Evolutionary conservation across 192 early-diverging fungal genomes (phyloP).

Genomic region (Pilobolus umbonatus): DNA sequence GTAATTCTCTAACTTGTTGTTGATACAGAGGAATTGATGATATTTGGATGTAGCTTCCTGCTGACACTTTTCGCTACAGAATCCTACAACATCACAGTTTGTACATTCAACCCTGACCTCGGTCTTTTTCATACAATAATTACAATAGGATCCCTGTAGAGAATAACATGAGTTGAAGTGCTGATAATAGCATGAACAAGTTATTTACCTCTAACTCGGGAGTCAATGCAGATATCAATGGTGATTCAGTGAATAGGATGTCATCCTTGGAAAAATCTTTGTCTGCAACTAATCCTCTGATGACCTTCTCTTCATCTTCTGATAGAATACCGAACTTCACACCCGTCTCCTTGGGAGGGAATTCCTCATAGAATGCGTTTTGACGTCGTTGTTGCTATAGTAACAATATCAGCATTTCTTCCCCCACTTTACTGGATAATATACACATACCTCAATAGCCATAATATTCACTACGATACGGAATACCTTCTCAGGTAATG

Average conservation of each 20-base stretch:
- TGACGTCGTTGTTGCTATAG: constrained; percentile 65
- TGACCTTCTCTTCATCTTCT: constrained; percentile 47
- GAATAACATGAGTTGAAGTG: not conserved
- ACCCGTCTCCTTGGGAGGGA: constrained; percentile 70
- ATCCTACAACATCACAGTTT: constrained; percentile 56
- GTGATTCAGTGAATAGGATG: constrained; percentile 65
- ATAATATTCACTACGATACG: constrained; percentile 87
- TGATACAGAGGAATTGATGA: constrained; percentile 62
- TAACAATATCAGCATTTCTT: not conserved
- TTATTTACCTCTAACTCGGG: constrained; percentile 55
- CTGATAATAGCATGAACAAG: not conserved
- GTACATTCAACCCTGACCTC: constrained; percentile 44
- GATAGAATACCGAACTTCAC: constrained; percentile 54
- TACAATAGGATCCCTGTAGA: constrained; percentile 53
- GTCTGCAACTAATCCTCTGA: constrained; percentile 65
- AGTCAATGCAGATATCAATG: constrained; percentile 66
- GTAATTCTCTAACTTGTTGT: constrained; percentile 17
- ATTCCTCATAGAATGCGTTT: constrained; percentile 75
- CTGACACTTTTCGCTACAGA: constrained; percentile 66
- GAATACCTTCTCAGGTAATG: constrained; percentile 82
- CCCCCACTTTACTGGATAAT: not conserved
- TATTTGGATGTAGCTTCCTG: constrained; percentile 58
- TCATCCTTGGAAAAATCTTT: constrained; percentile 73
- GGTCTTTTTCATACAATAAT: constrained; percentile 64
- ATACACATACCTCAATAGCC: constrained; percentile 66